phyloP scores from a whole-genome alignment of 345 rosid species.

The Gossypium australe region DNA sequence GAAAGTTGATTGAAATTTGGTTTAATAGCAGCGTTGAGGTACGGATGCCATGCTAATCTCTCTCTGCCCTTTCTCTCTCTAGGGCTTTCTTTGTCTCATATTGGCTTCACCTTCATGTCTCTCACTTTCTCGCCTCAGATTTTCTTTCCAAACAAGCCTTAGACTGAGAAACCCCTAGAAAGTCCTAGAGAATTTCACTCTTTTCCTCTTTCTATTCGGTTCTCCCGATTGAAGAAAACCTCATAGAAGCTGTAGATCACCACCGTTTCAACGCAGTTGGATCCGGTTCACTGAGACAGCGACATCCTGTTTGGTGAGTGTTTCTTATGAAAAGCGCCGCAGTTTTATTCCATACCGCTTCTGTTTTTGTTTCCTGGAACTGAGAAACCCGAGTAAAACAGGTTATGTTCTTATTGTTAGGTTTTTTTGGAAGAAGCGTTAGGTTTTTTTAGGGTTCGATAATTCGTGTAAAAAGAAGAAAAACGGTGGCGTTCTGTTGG shows the following conservation, averaged over 20 bases:
- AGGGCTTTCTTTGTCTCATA: slow-evolving; percentile 41
- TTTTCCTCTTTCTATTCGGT: neutral
- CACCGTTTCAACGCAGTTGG: neutral
- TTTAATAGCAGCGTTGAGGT: slow-evolving; percentile 40
- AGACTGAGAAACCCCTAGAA: slow-evolving; percentile 1
- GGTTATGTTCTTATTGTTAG: neutral
- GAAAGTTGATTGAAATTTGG: slow-evolving; percentile 36
- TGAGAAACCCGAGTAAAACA: slow-evolving; percentile 13
- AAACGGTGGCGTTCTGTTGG: slow-evolving; percentile 19
- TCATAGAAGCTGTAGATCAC: neutral
- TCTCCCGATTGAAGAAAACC: neutral
- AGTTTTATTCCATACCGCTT: neutral
- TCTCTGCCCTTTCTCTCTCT: slow-evolving; percentile 22
- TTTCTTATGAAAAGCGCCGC: neutral
- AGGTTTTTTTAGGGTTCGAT: neutral
- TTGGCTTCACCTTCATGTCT: slow-evolving; percentile 29
- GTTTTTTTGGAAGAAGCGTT: neutral
- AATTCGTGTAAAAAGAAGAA: neutral
- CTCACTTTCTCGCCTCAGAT: slow-evolving; percentile 31
- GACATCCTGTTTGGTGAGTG: neutral
- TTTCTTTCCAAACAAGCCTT: slow-evolving; percentile 26
- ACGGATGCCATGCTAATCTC: slow-evolving; percentile 19
- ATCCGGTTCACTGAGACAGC: slow-evolving; percentile 5
- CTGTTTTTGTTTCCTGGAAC: neutral
- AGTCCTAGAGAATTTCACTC: neutral